Evolutionary conservation across 768 basidiomycete species (phyloP), one percentile per base, ranked within the genome.

Genomic region (Mycena sanguinolenta): DNA sequence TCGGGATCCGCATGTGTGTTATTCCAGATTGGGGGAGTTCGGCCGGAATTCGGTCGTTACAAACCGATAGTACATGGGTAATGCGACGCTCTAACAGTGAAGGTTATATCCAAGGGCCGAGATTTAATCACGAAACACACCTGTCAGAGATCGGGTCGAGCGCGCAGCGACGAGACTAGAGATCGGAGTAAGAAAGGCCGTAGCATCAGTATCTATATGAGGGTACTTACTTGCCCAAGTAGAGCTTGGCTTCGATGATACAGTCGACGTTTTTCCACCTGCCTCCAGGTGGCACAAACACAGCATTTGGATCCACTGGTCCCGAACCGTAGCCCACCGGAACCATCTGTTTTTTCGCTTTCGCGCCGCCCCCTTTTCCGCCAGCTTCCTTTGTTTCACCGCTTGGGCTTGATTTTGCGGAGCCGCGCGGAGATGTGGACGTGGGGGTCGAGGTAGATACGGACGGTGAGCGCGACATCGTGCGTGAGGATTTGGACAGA

Each of bases 31-130:
- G 88, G 25, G 91, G 90, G 30, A 88, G 78, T 72, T 93, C 92
- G 55, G 91, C 89, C 52, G 92, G 91, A 58, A 93, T 92, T 7
- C 84, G 84, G 63, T 95, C 94, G 39, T 82, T 79, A 75, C 94
- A 94, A 62, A 94, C 92, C 53, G 93, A 94, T 21, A 95, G 78
- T 59, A 95, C 89, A 80, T 95, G 94, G 7, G 92, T 93, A 70
- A 95, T 91, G 69, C 88, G 88, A 73, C 90, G 89, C 79, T 94
- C 92, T 58, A 44, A 19, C 23, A n/a, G 12, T 21, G 23, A 27
- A 10, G 23, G 63, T 53, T 27, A 58, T 16, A n/a, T 17, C 10
- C 4, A 30, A 23, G 39, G 21, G 25, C 30, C 28, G 23, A 19
- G 28, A 30, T 14, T 30, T 52, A 54, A 63, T 23, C 27, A 34